phyloP scores from a whole-genome alignment of 805 yeast species.

The Spathaspora gorwiae region DNA sequence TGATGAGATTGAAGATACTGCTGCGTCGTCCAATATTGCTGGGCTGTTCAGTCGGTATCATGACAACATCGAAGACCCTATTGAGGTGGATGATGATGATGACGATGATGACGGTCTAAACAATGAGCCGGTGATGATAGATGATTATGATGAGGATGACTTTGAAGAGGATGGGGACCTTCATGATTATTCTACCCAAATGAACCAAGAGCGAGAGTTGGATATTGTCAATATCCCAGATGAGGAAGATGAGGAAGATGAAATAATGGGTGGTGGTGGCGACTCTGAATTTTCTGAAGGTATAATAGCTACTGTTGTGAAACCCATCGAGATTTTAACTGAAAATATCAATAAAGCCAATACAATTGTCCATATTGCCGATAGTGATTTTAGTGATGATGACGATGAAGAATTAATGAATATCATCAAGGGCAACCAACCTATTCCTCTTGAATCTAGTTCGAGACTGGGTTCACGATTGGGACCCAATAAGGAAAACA shows the following conservation, averaged over 20 bases:
- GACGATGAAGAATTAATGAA: constrained; percentile 29
- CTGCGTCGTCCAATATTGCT: not conserved
- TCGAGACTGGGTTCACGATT: constrained; percentile 6
- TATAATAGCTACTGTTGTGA: not conserved
- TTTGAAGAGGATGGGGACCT: constrained; percentile 12
- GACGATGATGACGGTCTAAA: constrained; percentile 12
- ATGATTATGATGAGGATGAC: constrained; percentile 13
- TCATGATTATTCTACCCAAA: constrained; percentile 27
- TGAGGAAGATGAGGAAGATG: constrained; percentile 15
- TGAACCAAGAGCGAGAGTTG: constrained; percentile 38
- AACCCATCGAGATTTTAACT: not conserved
- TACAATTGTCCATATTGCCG: not conserved
- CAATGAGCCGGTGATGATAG: constrained; percentile 1
- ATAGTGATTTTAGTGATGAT: constrained; percentile 13
- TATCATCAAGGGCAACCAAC: constrained; percentile 15
- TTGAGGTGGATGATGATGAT: constrained; percentile 8
- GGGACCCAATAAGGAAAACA: constrained; percentile 10
- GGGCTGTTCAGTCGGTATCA: not conserved
- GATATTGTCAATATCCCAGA: constrained; percentile 35
- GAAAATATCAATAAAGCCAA: constrained; percentile 1
- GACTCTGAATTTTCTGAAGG: constrained; percentile 31
- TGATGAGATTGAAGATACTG: constrained; percentile 4
- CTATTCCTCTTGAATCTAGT: constrained; percentile 6
- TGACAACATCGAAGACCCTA: not conserved
- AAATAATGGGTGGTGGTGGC: constrained; percentile 5